Percentiles rank a stretch among this genome's conserved stretches.
phyloP scores from a whole-genome alignment of 176 grass and related monocot species.

The Saccharum officinarum region DNA sequence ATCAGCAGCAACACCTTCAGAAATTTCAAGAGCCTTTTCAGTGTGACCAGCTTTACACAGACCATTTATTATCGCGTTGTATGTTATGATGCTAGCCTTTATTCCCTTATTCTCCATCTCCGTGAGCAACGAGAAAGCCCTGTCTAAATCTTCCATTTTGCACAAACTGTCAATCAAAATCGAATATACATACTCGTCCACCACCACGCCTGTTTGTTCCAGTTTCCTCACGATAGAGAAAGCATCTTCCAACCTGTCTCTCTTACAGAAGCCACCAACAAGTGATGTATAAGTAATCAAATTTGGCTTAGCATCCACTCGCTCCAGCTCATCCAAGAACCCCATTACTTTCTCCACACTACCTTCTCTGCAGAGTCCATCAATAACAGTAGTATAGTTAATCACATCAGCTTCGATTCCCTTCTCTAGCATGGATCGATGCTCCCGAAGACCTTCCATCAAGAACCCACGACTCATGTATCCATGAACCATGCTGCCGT shows the following conservation, averaged over 20 bases:
- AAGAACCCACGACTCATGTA: slow-evolving; percentile 50
- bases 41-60: slow-evolving; percentile 70
- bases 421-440: slow-evolving; percentile 57
- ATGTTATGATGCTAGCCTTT: slow-evolving; percentile 49
- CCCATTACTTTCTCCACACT: slow-evolving; percentile 77
- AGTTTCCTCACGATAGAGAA: slow-evolving; percentile 56
- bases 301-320: slow-evolving; percentile 47
- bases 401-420: slow-evolving; percentile 57
- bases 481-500: slow-evolving; percentile 58
- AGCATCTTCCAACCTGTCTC: slow-evolving; percentile 63
- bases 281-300: slow-evolving; percentile 75
- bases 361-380: slow-evolving; percentile 71
- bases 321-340: slow-evolving; percentile 63
- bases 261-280: slow-evolving; percentile 77
- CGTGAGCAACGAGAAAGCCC: slow-evolving; percentile 54
- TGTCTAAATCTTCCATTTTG: slow-evolving; percentile 55
- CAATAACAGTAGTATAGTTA: slow-evolving; percentile 64
- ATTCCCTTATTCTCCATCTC: slow-evolving; percentile 67
- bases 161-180: slow-evolving; percentile 71
- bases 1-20: slow-evolving; percentile 59
- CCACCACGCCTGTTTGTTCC: slow-evolving; percentile 53
- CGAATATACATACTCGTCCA: slow-evolving; percentile 69
- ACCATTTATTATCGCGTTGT: slow-evolving; percentile 75
- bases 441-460: slow-evolving; percentile 61
- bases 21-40: slow-evolving; percentile 60